Conservation (phyloP, 2,329 filamentous ascomycete species). For the Ilyonectria mors-panacis region DNA sequence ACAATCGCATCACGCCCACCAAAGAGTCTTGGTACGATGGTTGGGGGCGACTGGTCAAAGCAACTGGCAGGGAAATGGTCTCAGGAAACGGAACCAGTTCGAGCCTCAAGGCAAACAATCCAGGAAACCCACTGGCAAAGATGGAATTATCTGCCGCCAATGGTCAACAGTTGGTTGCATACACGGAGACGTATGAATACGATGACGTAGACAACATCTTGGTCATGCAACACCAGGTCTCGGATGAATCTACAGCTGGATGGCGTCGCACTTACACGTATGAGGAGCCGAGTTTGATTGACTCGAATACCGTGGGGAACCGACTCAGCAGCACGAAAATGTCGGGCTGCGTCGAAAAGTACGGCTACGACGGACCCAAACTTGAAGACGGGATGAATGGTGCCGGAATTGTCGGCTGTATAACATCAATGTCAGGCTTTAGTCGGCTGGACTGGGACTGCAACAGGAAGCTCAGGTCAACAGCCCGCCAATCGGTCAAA, state of each 20-base stretch:
- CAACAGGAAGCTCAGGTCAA: not conserved
- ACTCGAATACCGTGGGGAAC: not conserved
- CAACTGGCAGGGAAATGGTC: not conserved
- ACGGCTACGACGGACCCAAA: not conserved
- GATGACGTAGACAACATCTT: not conserved
- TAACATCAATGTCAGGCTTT: slow-evolving; percentile 10
- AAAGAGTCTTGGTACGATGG: not conserved
- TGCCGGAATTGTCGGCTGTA: not conserved
- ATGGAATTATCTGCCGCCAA: not conserved
- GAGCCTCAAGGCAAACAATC: no score
- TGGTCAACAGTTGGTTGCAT: not conserved
- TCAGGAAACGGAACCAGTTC: not conserved
- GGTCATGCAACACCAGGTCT: not conserved
- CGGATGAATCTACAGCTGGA: not conserved
- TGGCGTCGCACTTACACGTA: not conserved
- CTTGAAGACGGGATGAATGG: no score
- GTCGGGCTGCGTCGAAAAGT: not conserved
- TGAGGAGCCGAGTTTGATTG: not conserved
- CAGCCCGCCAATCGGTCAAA: slow-evolving; percentile 2
- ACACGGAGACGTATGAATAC: not conserved
- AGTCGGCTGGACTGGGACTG: slow-evolving; percentile 20
- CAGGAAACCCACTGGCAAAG: not conserved
- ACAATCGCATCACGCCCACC: not conserved
- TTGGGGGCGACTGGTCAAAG: not conserved
- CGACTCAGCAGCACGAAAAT: not conserved